Conservation (phyloP, 129 eudicot genomes). For the Saposhnikovia divaricata region DNA sequence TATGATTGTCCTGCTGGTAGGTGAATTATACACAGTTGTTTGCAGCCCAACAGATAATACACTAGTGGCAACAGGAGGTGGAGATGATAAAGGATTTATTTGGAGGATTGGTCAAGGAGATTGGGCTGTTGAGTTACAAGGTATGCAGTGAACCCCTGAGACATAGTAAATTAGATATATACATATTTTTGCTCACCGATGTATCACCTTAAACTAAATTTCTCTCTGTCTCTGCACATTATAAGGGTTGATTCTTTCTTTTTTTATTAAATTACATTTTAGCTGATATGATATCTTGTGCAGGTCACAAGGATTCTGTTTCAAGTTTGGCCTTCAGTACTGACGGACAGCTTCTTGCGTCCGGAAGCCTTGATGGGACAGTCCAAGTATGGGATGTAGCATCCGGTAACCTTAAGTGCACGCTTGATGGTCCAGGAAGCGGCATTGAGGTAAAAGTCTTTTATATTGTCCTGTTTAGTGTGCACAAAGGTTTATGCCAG, state of each 20-base stretch:
- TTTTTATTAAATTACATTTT: not conserved
- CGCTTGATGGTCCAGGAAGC: constrained; percentile 74
- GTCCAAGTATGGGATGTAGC: constrained; percentile 73
- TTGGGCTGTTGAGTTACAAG: constrained; percentile 83
- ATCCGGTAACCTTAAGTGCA: constrained; percentile 42
- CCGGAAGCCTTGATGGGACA: constrained; percentile 82
- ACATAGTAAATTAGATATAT: not conserved
- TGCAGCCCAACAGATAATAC: constrained; percentile 82
- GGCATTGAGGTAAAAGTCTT: constrained; percentile 66
- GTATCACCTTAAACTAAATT: not conserved
- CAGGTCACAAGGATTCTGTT: constrained; percentile 84
- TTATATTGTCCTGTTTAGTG: not conserved
- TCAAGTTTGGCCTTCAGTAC: constrained; percentile 69
- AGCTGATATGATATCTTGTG: constrained; percentile 4
- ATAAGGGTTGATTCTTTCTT: not conserved
- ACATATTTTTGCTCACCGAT: not conserved
- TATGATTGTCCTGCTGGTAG: constrained; percentile 23
- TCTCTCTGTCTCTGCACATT: not conserved
- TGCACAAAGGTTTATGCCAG: not conserved
- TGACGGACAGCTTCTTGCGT: constrained; percentile 85
- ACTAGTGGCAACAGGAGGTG: constrained; percentile 96
- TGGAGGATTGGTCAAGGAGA: constrained; percentile 90
- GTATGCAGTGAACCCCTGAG: constrained; percentile 26
- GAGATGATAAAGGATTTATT: constrained; percentile 88
- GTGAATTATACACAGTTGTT: constrained; percentile 78